Evolutionary conservation across 768 basidiomycete genomes (phyloP), one percentile per base, ranked within the genome.

Genomic region (Mycena floridula): DNA sequence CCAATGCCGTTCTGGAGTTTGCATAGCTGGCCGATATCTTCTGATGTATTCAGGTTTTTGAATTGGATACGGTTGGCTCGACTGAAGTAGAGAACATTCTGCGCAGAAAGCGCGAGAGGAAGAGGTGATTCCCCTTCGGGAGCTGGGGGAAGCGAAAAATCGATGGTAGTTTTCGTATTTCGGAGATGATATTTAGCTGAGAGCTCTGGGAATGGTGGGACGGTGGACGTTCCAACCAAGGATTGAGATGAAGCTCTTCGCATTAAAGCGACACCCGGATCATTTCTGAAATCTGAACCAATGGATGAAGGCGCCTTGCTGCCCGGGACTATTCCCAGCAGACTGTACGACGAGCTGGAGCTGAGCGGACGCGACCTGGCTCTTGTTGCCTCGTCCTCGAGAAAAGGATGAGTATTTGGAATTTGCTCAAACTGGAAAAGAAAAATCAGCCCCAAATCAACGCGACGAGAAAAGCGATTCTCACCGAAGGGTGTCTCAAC

Each of bases 61-160:
- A 62, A 70, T 50, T 79, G 68, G 11, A 82, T 68, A 12, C 80
- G 65, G 52, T 79, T 79, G 7, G 72, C 73, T 3, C 77, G 73
- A 26, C 67, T 70, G 53, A 77, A 77, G 46, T 73, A 72, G 16
- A 77, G 54, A 5, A 71, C 50, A 51, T 72, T 74, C 21, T 66
- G 54, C 4, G 58, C 40, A 1, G 76, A 77, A 59, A 71, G 76
- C 26, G 63, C 58, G 41, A 56, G 63, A n/a, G 64, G 65, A 46
- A 54, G 50, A 25, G 11, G 43, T 25, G 7, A 41, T 39, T n/a
- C 40, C 38, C 21, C 35, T 47, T 16, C 20, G 24, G 37, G 28
- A 37, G 44, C 36, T 26, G 56, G 48, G 9, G 60, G 57, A 21
- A 54, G 47, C 30, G 62, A 60, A 40, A 58, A 68, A 43, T 67